Percentiles rank a stretch among this genome's conserved stretches.
These are phyloP conservation scores for Nidula niveotomentosa DNA, from an alignment of 1,284 basidiomycete species.

Conservation along the genomic window DNA sequence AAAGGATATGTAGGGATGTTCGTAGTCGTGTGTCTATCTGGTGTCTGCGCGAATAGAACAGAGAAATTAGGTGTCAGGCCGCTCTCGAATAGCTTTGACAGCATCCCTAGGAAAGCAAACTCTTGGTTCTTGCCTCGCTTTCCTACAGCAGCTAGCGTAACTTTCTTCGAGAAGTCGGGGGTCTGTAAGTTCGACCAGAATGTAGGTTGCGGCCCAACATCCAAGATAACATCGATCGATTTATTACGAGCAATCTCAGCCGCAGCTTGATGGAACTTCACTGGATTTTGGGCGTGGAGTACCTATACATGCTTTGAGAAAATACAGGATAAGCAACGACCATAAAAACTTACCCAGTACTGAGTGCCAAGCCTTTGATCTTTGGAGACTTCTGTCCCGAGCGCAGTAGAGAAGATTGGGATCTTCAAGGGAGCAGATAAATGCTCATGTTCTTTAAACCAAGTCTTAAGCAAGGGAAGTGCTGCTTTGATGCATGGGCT, in stretches of 20 bases:
- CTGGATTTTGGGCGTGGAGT: constrained; percentile 29
- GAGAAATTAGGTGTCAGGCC: constrained; percentile 25
- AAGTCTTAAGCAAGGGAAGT: constrained; percentile 21
- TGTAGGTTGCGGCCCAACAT: constrained; percentile 33
- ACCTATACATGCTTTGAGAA: constrained; percentile 16
- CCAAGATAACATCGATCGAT: constrained; percentile 24
- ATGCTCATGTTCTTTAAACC: constrained; percentile 20
- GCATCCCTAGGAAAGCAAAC: constrained; percentile 23
- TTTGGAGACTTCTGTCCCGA: constrained; percentile 19
- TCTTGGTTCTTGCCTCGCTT: constrained; percentile 30
- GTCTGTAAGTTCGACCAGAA: constrained; percentile 28
- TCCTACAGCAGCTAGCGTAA: constrained; percentile 22
- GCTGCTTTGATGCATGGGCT: constrained; percentile 26
- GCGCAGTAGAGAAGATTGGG: constrained; percentile 27
- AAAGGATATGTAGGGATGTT: constrained; percentile 33
- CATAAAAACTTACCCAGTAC: constrained; percentile 27
- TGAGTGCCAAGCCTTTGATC: constrained; percentile 17
- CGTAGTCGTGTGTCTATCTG: constrained; percentile 17
- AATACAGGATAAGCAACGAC: background rate
- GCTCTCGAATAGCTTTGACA: constrained; percentile 25
- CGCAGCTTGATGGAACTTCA: constrained; percentile 26
- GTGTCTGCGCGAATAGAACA: constrained; percentile 18
- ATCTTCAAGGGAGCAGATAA: constrained; percentile 18
- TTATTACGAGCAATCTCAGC: constrained; percentile 15
- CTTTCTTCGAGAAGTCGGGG: constrained; percentile 16